A percentile compares a stretch with the other conserved stretches of the same genome.
Evolutionary conservation across 306 rosid genomes (phyloP).

Genomic region (Trifolium repens): DNA sequence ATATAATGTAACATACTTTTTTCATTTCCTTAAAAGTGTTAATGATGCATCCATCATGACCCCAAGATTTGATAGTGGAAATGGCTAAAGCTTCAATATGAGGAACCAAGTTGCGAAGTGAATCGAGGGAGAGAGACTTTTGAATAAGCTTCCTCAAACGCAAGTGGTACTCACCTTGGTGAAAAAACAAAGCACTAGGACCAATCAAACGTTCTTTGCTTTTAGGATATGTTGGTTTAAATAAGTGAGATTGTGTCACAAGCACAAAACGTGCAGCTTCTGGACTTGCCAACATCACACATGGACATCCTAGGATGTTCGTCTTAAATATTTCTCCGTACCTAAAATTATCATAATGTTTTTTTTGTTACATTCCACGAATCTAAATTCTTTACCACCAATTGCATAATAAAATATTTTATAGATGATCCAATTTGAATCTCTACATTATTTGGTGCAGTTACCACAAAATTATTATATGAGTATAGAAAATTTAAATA

Average conservation of each 20-base stretch:
- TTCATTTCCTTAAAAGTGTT: constrained; percentile 82
- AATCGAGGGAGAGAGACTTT: constrained; percentile 53
- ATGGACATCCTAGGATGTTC: constrained; percentile 75
- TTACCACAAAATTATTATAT: not conserved
- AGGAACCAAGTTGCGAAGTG: constrained; percentile 64
- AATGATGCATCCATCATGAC: constrained; percentile 46
- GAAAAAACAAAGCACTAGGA: constrained; percentile 80
- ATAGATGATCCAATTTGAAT: not conserved
- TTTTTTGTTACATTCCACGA: not conserved
- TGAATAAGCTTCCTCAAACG: constrained; percentile 77
- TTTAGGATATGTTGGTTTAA: constrained; percentile 84
- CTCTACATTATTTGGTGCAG: not conserved
- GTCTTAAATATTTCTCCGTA: constrained; percentile 93
- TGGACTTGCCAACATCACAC: constrained; percentile 90
- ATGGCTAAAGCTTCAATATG: constrained; percentile 60
- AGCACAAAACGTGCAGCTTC: constrained; percentile 83
- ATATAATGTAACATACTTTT: constrained; percentile 46
- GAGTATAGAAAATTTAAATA: too few relatives aligned
- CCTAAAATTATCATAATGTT: constrained; percentile 48
- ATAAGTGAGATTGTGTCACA: constrained; percentile 81
- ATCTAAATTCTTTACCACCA: not conserved
- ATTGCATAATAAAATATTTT: too few relatives aligned
- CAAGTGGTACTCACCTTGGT: constrained; percentile 71
- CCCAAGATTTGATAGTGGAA: constrained; percentile 59
- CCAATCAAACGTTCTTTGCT: constrained; percentile 90